These are phyloP conservation scores for Cryphonectria radicalis DNA, from an alignment of 2,329 filamentous ascomycete genomes.

Conservation along the genomic window DNA sequence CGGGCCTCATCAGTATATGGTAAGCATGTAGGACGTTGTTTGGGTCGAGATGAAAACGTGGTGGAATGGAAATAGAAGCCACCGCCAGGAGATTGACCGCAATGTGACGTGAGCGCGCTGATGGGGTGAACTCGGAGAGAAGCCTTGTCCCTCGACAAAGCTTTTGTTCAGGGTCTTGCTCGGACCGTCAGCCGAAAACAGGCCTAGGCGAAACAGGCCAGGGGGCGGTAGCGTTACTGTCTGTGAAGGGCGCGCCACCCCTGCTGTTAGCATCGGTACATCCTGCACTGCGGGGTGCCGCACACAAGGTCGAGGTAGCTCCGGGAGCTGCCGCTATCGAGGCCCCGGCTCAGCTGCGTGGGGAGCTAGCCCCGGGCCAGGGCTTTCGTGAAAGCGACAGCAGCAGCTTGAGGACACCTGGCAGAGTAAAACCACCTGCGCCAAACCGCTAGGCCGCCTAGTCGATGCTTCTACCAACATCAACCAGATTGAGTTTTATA, in stretches of 20 bases:
- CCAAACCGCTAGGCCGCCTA: slow-evolving; percentile 1
- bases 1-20: background rate
- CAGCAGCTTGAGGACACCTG: slow-evolving; percentile 19
- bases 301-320: background rate
- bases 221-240: background rate
- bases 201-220: slow-evolving; percentile 9
- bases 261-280: background rate
- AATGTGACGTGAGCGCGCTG: slow-evolving; percentile 3
- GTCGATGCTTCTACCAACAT: slow-evolving; percentile 10
- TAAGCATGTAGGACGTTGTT: slow-evolving; percentile 7
- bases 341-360: slow-evolving; percentile 10
- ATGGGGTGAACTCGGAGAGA: slow-evolving; percentile 5
- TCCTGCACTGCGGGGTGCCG: background rate
- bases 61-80: slow-evolving; percentile 10
- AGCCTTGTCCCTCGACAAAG: background rate
- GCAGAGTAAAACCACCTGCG: slow-evolving; percentile 15
- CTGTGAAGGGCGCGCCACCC: background rate
- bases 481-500: slow-evolving; percentile 16
- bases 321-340: slow-evolving; percentile 10
- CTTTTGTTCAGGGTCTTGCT: background rate
- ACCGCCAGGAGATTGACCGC: background rate
- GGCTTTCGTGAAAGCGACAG: background rate
- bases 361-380: slow-evolving; percentile 1
- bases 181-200: slow-evolving; percentile 14
- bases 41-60: slow-evolving; percentile 5